Base-by-base conservation (phyloP, 108 stramenopile genomes). In the Bacterosira constricta region DNA sequence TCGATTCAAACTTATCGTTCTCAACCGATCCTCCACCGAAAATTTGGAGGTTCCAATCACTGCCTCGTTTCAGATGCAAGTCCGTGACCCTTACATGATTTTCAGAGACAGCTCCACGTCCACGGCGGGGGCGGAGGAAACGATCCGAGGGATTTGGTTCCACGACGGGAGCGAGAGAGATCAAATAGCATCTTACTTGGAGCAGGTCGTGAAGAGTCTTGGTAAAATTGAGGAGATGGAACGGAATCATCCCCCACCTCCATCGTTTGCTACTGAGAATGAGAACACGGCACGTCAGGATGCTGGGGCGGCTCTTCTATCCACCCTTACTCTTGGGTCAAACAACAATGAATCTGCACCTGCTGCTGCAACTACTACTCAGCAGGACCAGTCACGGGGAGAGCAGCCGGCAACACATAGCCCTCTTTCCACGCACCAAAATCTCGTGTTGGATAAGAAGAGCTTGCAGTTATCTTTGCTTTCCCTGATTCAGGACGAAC, bases 401-500 rank as follows among this genome's bases (percentile, higher is more conserved):
- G 11, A 34, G 31, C 49, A 56, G 17, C 35, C 38, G 51, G 29
- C 61, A 23, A 18, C 52, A 0, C 51, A 17, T 15, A 39, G 20
- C 45, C 26, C 58, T 2, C 37, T 56, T 54, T 30, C 56, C 1
- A 31, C 26, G 38, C 38, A 70, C 13, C 50, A 73, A 3, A 63
- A 69, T 30, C 47, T 55, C 23, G 79, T 86, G n/a, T 49, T 95
- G 15, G 94, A 95, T 52, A 95, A 93, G 61, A 91, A 91, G 66
- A 82, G 81, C 10, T 69, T 95, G 18, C 94, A 95, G 61, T 60
- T 95, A 36, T 80, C 94, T 0, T 63, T 95, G 25, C 62, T 95
- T 3, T 88, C 86, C 11, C 63, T 95, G 66, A 84, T 95, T 38
- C 91, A 95, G 65, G 94, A 95, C 71, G 94, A 95, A 44, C 81